Conservation (phyloP, 75 land plant species). For the Cunninghamia lanceolata region DNA sequence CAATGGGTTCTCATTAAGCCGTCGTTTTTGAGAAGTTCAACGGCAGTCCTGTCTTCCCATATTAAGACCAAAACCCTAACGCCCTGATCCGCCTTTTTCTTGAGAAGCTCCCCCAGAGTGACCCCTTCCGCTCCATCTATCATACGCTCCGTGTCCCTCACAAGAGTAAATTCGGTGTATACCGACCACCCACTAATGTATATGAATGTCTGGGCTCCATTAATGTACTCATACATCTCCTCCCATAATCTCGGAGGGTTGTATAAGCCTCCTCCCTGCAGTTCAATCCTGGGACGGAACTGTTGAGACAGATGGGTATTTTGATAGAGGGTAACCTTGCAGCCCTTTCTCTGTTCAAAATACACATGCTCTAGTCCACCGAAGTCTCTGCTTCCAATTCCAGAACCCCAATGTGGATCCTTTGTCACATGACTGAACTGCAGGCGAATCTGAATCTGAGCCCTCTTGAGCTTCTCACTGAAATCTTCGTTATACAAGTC, state of each 20-base stretch:
- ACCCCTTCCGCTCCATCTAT: conserved; percentile 52
- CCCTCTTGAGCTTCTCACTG: conserved; percentile 25
- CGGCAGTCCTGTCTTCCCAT: conserved; percentile 77
- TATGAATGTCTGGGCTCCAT: conserved; percentile 57
- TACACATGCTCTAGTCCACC: conserved; percentile 26
- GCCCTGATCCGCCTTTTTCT: conserved; percentile 76
- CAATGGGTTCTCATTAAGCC: conserved; percentile 73
- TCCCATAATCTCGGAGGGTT: conserved; percentile 66
- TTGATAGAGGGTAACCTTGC: conserved; percentile 52
- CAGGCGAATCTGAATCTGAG: conserved; percentile 43
- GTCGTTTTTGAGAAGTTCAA: conserved; percentile 38
- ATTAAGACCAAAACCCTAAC: conserved; percentile 71
- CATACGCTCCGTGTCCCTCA: conserved; percentile 50
- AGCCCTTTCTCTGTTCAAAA: conserved; percentile 36
- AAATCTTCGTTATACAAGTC: conserved; percentile 11
- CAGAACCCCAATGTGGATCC: conserved; percentile 38
- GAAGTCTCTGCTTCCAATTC: conserved; percentile 22
- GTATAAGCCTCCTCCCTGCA: neutral
- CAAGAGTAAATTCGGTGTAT: conserved; percentile 45
- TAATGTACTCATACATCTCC: conserved; percentile 64
- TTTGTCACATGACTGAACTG: conserved; percentile 41
- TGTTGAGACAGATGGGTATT: conserved; percentile 41
- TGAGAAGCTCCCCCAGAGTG: conserved; percentile 67
- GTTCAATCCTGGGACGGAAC: conserved; percentile 36
- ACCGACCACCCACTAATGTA: conserved; percentile 71